Evolutionary conservation across 75 land plant genomes (phyloP).

Genomic region (Azolla pinnata): DNA sequence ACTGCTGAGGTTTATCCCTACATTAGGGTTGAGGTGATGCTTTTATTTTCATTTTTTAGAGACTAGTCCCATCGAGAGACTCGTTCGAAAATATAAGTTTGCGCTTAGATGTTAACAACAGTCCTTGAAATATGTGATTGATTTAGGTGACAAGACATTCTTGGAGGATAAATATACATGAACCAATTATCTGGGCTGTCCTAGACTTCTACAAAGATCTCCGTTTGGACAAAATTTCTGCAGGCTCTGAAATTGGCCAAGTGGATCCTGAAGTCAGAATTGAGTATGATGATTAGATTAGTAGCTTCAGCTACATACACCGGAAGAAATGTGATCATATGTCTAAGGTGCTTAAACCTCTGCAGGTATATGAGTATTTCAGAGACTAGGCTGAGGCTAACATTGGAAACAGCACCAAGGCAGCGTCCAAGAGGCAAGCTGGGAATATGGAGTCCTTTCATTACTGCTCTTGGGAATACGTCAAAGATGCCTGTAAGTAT

Average conservation of each 20-base stretch:
- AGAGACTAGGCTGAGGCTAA: slow-evolving; percentile 64
- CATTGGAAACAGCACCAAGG: slow-evolving; percentile 76
- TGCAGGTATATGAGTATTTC: slow-evolving; percentile 74
- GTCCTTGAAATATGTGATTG: not conserved
- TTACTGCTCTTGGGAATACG: slow-evolving; percentile 83
- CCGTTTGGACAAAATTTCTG: slow-evolving; percentile 47
- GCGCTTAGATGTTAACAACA: too few species aligned
- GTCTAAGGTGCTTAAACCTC: not conserved
- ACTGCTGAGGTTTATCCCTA: slow-evolving; percentile 71
- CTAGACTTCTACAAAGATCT: slow-evolving; percentile 66
- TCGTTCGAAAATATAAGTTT: too few species aligned
- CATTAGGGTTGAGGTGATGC: slow-evolving; percentile 58
- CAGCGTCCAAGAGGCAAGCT: slow-evolving; percentile 83
- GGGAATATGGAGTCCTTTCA: slow-evolving; percentile 90
- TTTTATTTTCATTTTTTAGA: not conserved
- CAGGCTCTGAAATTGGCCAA: slow-evolving; percentile 47
- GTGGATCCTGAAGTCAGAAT: slow-evolving; percentile 89
- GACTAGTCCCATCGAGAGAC: too few species aligned
- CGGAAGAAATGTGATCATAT: slow-evolving; percentile 3
- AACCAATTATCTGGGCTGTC: slow-evolving; percentile 87
- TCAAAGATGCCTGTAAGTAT: slow-evolving; percentile 76
- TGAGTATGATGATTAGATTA: slow-evolving; percentile 35
- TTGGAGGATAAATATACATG: slow-evolving; percentile 84
- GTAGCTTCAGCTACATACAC: not conserved
- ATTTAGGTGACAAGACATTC: slow-evolving; percentile 55